Conservation (phyloP, 1,284 basidiomycete species). For the Marasmius sp. region DNA sequence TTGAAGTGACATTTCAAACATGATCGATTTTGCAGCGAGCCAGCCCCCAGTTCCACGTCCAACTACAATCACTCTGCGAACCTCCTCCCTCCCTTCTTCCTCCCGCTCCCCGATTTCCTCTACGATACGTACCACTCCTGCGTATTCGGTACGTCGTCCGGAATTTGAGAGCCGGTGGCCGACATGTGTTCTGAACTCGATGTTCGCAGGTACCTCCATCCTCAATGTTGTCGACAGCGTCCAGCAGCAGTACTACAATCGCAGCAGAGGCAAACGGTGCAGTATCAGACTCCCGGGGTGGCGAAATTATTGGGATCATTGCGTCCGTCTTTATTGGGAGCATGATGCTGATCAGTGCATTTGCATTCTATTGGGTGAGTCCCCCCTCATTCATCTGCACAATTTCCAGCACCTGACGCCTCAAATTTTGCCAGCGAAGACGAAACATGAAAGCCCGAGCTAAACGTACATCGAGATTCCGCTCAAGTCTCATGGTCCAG, state of each 20-base stretch:
- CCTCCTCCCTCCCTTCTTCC: neutral
- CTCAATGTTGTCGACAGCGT: too few species aligned
- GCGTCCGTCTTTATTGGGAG: too few species aligned
- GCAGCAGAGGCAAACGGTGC: too few species aligned
- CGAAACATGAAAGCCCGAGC: neutral
- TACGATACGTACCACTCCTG: neutral
- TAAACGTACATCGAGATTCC: too few species aligned
- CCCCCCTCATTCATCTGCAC: neutral
- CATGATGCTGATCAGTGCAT: neutral
- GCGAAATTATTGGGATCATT: too few species aligned
- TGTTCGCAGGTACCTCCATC: too few species aligned
- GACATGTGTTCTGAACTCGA: neutral
- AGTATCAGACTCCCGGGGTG: too few species aligned
- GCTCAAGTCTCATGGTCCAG: too few species aligned
- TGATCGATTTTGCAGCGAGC: neutral
- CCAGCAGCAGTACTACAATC: too few species aligned
- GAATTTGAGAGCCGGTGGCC: neutral
- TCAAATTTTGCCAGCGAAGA: neutral
- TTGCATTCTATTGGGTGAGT: neutral
- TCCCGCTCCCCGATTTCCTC: neutral
- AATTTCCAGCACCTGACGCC: neutral
- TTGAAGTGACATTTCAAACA: neutral
- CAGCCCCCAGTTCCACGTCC: neutral
- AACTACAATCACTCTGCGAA: neutral
- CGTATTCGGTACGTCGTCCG: neutral